These are phyloP conservation scores for Sutorius australiensis DNA, from an alignment of 768 basidiomycete genomes.

Conservation along the genomic window DNA sequence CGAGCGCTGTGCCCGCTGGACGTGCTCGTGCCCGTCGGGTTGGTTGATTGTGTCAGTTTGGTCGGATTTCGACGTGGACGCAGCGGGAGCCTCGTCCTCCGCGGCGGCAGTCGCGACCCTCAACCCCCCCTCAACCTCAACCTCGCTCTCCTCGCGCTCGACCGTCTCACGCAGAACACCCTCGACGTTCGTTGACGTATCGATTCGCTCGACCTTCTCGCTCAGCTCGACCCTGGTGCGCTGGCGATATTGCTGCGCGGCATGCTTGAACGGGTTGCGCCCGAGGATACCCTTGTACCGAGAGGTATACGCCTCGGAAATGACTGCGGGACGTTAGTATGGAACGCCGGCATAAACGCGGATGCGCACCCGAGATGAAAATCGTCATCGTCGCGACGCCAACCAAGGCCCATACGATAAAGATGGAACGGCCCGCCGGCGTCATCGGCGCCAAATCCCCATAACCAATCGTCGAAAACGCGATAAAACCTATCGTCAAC, in stretches of 20 bases:
- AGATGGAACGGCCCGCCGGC: slow-evolving; percentile 69
- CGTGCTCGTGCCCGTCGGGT: background rate
- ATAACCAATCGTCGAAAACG: slow-evolving; percentile 75
- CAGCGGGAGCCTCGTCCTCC: background rate
- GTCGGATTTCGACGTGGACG: slow-evolving; percentile 4
- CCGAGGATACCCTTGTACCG: slow-evolving; percentile 59
- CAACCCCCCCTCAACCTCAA: background rate
- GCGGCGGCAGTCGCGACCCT: background rate
- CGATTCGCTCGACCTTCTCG: slow-evolving; percentile 8
- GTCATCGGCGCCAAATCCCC: slow-evolving; percentile 61
- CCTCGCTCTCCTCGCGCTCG: background rate
- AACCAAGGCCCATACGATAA: slow-evolving; percentile 74
- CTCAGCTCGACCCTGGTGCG: slow-evolving; percentile 18
- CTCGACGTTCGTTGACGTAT: slow-evolving; percentile 1
- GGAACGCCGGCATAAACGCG: background rate
- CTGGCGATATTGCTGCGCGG: slow-evolving; percentile 44
- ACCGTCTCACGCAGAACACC: background rate
- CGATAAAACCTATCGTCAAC: slow-evolving; percentile 51
- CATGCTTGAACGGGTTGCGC: slow-evolving; percentile 41
- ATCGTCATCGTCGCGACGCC: slow-evolving; percentile 77
- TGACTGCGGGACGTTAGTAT: slow-evolving; percentile 38
- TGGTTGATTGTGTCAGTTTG: background rate
- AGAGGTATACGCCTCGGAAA: slow-evolving; percentile 62
- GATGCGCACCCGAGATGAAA: slow-evolving; percentile 58
- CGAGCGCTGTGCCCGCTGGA: slow-evolving; percentile 22